Base-by-base conservation (phyloP, 1,284 basidiomycete species). In the Kalmanozyma brasiliensis region DNA sequence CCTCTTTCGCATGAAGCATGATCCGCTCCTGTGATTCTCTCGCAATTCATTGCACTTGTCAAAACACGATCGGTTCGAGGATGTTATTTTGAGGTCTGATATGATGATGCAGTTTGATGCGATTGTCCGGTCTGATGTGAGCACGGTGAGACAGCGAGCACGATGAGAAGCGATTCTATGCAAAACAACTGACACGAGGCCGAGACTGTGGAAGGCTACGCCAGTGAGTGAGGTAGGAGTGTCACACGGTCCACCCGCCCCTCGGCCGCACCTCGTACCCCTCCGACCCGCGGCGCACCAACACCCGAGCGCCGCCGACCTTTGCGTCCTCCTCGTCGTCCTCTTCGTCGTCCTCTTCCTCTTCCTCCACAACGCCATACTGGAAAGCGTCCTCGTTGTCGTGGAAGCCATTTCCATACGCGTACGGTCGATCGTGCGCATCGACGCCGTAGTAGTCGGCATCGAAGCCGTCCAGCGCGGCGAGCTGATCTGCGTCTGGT, bases 181-280 rank as follows among this genome's bases (percentile, higher is more conserved):
- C 7, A 29, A 7, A 29, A 29, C 7, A 29, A 29, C 26, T 29
- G 26, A 29, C 26, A 11, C 6, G 11, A 10, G 11, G 20, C 19
- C 37, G 37, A 13, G 14, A 16, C 1, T 14, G 20, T 20, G 33
- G 8, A 32, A n/a, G n/a, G n/a, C n/a, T n/a, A n/a, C n/a, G n/a
- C n/a, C n/a, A n/a, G n/a, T 16, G 23, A 38, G n/a, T 22, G 3
- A 20, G 23, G 8, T 6, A 26, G 35, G n/a, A n/a, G 7, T 17
- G 20, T 37, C 30, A 63, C 13, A 58, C 42, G 14, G 49, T 13
- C 62, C 62, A 66, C 13, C 8, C 34, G 6, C 43, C 32, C 2
- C 41, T 26, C 2, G 71, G 66, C 0, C 60, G 52, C n/a, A 73
- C 71, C 47, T 73, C 62, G 42, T 59, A 70, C 14, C 66, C 71